Conservation (phyloP, 2,329 filamentous ascomycete species). For the Tothia fuscella region DNA sequence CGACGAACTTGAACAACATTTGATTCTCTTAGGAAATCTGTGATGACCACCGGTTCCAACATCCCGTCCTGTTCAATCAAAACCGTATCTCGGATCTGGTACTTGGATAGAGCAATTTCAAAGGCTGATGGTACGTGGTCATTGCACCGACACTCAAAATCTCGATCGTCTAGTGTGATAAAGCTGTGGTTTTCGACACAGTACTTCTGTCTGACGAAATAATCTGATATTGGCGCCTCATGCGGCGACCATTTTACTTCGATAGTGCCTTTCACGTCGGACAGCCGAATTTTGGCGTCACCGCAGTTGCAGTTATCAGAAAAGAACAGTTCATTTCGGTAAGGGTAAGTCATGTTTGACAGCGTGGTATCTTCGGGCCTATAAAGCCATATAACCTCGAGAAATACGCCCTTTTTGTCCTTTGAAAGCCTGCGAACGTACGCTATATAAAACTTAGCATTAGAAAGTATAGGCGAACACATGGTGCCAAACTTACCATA, state of each 20-base stretch:
- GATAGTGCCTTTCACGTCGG: conserved; percentile 47
- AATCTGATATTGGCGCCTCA: conserved; percentile 26
- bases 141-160: conserved; percentile 43
- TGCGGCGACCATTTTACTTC: conserved; percentile 46
- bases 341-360: conserved; percentile 54
- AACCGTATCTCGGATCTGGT: conserved; percentile 38
- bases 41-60: conserved; percentile 52
- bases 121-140: conserved; percentile 12
- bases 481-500: conserved; percentile 19
- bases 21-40: conserved; percentile 25
- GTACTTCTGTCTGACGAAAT: conserved; percentile 64
- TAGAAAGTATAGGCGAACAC: no score
- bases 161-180: conserved; percentile 41
- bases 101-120: conserved; percentile 19
- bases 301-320: conserved; percentile 64
- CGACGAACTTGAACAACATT: conserved; percentile 35
- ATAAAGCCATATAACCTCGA: conserved; percentile 66
- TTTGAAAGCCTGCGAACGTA: conserved; percentile 49
- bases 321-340: conserved; percentile 61
- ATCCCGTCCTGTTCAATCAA: conserved; percentile 39
- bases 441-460: conserved; percentile 31
- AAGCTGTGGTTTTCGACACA: conserved; percentile 48
- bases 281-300: conserved; percentile 37
- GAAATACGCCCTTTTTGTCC: conserved; percentile 27
- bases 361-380: conserved; percentile 59